These are phyloP conservation scores for Verbascum thapsus DNA, from an alignment of 257 asterid species.

Conservation along the genomic window DNA sequence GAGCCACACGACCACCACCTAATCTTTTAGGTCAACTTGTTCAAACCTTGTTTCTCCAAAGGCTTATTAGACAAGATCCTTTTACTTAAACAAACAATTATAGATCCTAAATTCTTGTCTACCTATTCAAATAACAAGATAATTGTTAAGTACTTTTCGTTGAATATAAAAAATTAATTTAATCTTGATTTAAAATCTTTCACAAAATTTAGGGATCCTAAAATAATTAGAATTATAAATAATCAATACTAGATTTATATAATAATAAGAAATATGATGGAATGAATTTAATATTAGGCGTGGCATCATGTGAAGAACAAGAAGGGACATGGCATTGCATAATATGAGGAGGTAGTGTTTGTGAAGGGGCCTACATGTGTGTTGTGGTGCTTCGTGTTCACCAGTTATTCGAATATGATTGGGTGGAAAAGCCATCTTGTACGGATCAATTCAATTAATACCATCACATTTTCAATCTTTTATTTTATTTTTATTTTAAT, in stretches of 20 bases:
- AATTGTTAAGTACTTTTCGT: too few relatives aligned
- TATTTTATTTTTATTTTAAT: too few relatives aligned
- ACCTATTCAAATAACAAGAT: conserved; percentile 13
- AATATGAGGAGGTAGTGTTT: conserved; percentile 36
- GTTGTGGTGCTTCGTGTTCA: conserved; percentile 45
- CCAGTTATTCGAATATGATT: conserved; percentile 45
- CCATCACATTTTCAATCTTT: too few relatives aligned
- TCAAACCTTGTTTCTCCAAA: conserved; percentile 32
- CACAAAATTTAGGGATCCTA: too few relatives aligned
- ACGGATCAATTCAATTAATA: conserved; percentile 58
- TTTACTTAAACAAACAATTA: conserved; percentile 19
- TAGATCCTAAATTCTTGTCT: conserved; percentile 24
- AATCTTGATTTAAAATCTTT: too few relatives aligned
- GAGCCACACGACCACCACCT: conserved; percentile 48
- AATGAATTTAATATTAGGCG: too few relatives aligned
- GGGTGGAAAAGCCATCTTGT: conserved; percentile 41
- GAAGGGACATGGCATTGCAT: conserved; percentile 28
- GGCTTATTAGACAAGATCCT: conserved; percentile 26
- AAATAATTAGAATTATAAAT: too few relatives aligned
- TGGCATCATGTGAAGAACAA: conserved; percentile 20
- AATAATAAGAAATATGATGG: too few relatives aligned
- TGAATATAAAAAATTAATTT: too few relatives aligned
- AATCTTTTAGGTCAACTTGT: conserved; percentile 23
- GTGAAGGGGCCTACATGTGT: conserved; percentile 47
- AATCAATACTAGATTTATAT: too few relatives aligned